Percentiles rank a stretch among this genome's conserved stretches.
Evolutionary conservation across 1,139 yeast genomes (phyloP).

Genomic region (Sugiyamaella novakii): DNA sequence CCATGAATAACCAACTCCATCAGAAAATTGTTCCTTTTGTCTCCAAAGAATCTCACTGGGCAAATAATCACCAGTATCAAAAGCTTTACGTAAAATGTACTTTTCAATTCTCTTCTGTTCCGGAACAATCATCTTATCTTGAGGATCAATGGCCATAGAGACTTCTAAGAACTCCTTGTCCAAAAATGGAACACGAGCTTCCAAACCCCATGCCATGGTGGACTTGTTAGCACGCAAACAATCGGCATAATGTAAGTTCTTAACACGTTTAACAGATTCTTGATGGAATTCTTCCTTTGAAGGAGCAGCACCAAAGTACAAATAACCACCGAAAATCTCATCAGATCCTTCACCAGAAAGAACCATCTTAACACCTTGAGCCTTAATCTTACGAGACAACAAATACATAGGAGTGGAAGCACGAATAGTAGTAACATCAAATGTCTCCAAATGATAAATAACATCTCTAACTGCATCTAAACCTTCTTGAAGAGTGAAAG

Average conservation of each 20-base stretch:
- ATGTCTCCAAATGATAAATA: conserved; percentile 93
- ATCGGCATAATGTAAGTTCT: conserved; percentile 96
- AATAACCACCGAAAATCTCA: conserved; percentile 97
- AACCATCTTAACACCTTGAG: conserved; percentile 99
- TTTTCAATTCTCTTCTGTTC: conserved; percentile 81
- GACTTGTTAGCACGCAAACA: conserved; percentile 99
- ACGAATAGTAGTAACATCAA: conserved; percentile 97
- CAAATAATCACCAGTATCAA: conserved; percentile 87
- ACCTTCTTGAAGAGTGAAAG: conserved; percentile 95
- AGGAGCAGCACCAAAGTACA: conserved; percentile 97
- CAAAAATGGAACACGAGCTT: conserved; percentile 98
- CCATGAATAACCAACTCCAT: conserved; percentile 99
- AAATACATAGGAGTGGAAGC: conserved; percentile 99
- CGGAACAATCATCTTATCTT: conserved; percentile 72
- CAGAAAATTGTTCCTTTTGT: conserved; percentile 99
- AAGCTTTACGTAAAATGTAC: conserved; percentile 94
- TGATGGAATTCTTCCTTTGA: conserved; percentile 86
- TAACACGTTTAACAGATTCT: conserved; percentile 93
- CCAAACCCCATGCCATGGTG: conserved; percentile 99
- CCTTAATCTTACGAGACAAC: conserved; percentile 93
- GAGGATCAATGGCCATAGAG: conserved; percentile 92
- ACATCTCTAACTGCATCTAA: conserved; percentile 94
- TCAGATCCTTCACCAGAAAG: conserved; percentile 98
- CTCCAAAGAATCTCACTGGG: conserved; percentile 98
- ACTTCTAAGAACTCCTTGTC: conserved; percentile 90